Base-by-base conservation (phyloP, 805 yeast genomes). In the Wickerhamiella siamensis region DNA sequence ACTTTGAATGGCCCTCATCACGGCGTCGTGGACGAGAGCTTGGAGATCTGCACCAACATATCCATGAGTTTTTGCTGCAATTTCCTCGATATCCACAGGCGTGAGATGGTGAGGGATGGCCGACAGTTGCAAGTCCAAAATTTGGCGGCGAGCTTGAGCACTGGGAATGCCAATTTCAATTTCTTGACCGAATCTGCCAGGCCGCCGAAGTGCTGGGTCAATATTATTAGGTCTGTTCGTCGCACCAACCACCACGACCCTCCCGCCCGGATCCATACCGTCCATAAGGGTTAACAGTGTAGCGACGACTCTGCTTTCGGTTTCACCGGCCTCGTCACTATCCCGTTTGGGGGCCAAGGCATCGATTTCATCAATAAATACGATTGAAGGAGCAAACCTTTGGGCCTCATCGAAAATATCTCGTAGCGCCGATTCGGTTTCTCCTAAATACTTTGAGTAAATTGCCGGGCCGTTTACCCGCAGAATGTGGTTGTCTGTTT, bases 241-340 rank as follows among this genome's bases (percentile, higher is more conserved):
- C 1, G 98, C 98, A 44, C 97, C 98, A 51, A 91, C 84, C 2
- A 91, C 95, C 49, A 91, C 88, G n/a, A 91, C 96, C 56, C 91
- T 96, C 3, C 97, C 97, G 57, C 96, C 75, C 50, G 84, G 84
- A 56, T 86, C 96, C 97, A 91, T 91, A 51, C 98, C 98, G 60
- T 91, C 98, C 98, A 91, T 91, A 38, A 91, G 63, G 0, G 94
- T 83, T 43, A 83, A 63, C 32, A 91, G 58, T 0, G 96, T 86
- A 0, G 96, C 91, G 20, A 88, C 93, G 2, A 91, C 86, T 47
- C 98, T 63, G 35, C 82, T 73, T 56, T 91, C 97, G 0, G 86
- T 81, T 55, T 88, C 96, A 1, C 94, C 91, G 2, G 86, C 68
- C 43, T 84, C 95, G 52, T 87, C 96, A 45, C 74, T 72, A 39